Evolutionary conservation across 768 basidiomycete genomes (phyloP).

Genomic region (Suillus clintonianus): DNA sequence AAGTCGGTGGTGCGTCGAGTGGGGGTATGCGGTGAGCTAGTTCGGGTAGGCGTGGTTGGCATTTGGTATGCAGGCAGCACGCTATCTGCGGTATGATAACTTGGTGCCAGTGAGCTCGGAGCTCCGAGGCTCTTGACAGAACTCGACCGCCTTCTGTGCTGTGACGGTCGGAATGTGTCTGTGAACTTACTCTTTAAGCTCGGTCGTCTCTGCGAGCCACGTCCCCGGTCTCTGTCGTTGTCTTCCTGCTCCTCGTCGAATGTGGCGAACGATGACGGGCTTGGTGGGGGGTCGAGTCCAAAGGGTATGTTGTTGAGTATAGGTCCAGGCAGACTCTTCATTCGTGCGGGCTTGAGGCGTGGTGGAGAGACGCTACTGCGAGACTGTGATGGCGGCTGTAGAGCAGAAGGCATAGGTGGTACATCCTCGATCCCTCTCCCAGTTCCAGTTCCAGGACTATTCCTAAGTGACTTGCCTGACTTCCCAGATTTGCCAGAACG

Average conservation of each 20-base stretch:
- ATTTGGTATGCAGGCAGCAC: constrained; percentile 24
- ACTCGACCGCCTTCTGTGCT: constrained; percentile 35
- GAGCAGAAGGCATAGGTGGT: constrained; percentile 31
- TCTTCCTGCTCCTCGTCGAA: constrained; percentile 29
- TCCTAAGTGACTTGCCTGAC: constrained; percentile 33
- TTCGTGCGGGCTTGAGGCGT: constrained; percentile 32
- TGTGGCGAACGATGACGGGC: constrained; percentile 23
- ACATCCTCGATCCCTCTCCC: constrained; percentile 21
- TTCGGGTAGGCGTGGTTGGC: constrained; percentile 9
- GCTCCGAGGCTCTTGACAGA: constrained; percentile 35
- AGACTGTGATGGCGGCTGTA: not conserved
- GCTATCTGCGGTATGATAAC: constrained; percentile 21
- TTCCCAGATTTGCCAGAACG: constrained; percentile 40
- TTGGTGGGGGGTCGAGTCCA: constrained; percentile 29
- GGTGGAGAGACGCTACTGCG: not conserved
- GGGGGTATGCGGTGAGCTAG: constrained; percentile 22
- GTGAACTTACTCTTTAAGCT: constrained; percentile 35
- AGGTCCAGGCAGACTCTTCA: constrained; percentile 53
- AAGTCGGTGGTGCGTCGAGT: constrained; percentile 24
- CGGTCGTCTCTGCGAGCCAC: constrained; percentile 29
- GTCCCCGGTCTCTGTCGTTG: constrained; percentile 20
- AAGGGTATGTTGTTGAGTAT: constrained; percentile 19
- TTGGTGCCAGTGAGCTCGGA: constrained; percentile 26
- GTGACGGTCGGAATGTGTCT: constrained; percentile 31
- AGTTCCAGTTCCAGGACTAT: constrained; percentile 6